phyloP scores from a whole-genome alignment of 192 early-diverging fungal genomes.

The Coemansia sp. region DNA sequence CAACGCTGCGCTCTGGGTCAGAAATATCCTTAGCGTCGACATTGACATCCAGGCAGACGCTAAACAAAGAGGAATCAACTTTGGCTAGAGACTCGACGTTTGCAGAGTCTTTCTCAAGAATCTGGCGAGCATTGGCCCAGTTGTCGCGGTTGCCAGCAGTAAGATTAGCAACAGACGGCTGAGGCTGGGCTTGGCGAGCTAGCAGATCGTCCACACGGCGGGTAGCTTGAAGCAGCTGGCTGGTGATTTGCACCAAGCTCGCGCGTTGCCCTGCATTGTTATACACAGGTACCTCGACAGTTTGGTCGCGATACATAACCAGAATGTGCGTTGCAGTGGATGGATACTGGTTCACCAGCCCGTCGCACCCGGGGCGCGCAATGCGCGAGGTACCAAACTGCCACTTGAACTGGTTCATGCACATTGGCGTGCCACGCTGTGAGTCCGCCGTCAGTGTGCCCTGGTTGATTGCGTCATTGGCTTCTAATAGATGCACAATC shows the following conservation, averaged over 20 bases:
- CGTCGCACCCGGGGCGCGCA: slow-evolving; percentile 67
- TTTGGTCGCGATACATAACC: slow-evolving; percentile 81
- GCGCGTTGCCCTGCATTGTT: slow-evolving; percentile 66
- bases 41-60: slow-evolving; percentile 78
- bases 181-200: neutral
- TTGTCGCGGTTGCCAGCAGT: slow-evolving; percentile 88
- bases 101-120: slow-evolving; percentile 43
- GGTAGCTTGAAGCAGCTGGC: slow-evolving; percentile 27
- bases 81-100: slow-evolving; percentile 62
- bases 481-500: slow-evolving; percentile 65
- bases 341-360: slow-evolving; percentile 70
- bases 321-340: slow-evolving; percentile 76
- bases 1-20: slow-evolving; percentile 67
- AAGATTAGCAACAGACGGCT: slow-evolving; percentile 71
- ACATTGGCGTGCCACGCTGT: slow-evolving; percentile 71
- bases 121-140: slow-evolving; percentile 67
- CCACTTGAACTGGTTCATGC: slow-evolving; percentile 93
- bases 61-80: slow-evolving; percentile 83
- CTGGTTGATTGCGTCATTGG: slow-evolving; percentile 73
- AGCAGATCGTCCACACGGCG: slow-evolving; percentile 25
- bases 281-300: slow-evolving; percentile 80
- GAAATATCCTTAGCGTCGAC: slow-evolving; percentile 46
- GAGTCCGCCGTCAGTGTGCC: slow-evolving; percentile 66
- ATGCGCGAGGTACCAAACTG: slow-evolving; percentile 83
- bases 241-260: slow-evolving; percentile 43